A percentile compares a stretch with the other conserved stretches of the same genome.
Evolutionary conservation across 139 green algal genomes (phyloP).

Genomic region (Closterium sp.): DNA sequence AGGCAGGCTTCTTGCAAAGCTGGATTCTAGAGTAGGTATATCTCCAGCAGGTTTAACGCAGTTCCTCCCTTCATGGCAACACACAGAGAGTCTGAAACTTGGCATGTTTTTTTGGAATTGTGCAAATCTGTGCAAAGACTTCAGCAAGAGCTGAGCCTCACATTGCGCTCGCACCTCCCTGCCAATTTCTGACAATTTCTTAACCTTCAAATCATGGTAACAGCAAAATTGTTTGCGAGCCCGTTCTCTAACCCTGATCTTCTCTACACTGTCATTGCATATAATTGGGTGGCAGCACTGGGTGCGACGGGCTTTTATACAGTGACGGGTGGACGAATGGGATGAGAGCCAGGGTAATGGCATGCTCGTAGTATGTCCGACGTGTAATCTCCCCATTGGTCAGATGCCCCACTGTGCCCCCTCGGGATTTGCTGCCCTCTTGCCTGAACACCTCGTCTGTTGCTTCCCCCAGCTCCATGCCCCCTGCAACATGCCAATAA

Average conservation of each 20-base stretch:
- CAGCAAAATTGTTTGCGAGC: no score
- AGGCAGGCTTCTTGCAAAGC: no score
- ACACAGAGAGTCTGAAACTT: no score
- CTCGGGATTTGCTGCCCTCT: constrained; percentile 20
- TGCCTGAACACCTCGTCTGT: constrained; percentile 22
- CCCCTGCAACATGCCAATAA: neutral
- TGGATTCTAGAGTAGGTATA: no score
- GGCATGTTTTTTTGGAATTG: no score
- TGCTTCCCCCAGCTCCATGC: constrained; percentile 37
- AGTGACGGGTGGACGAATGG: constrained; percentile 15
- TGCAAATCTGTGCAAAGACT: no score
- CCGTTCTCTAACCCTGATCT: neutral
- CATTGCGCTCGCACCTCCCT: no score
- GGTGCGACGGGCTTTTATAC: constrained; percentile 21
- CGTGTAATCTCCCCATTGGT: constrained; percentile 15
- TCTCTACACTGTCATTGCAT: constrained; percentile 8
- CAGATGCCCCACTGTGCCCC: constrained; percentile 12
- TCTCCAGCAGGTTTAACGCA: no score
- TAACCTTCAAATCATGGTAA: no score
- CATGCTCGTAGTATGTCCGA: constrained; percentile 29
- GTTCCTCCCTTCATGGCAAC: no score
- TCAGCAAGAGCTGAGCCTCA: no score
- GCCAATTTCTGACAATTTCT: no score
- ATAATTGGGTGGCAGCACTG: neutral
- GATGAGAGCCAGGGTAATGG: constrained; percentile 19